Conservation (phyloP, 305 asterid species). For the Stenogyne calaminthoides region DNA sequence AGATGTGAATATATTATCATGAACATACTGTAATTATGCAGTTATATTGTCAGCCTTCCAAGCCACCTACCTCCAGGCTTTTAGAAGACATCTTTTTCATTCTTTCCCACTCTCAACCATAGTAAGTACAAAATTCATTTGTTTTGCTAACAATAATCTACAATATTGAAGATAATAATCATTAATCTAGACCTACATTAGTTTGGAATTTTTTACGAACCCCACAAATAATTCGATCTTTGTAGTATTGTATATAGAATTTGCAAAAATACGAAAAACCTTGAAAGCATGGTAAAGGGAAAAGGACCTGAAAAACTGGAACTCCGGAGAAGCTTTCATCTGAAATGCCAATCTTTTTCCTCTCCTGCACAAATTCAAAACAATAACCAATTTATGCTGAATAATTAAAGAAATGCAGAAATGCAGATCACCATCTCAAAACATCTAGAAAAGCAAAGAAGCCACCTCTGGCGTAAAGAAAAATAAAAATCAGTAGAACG, state of each 20-base stretch:
- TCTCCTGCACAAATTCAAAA: constrained; percentile 49
- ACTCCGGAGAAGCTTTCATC: constrained; percentile 76
- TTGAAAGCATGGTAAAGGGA: background rate
- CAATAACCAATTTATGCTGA: constrained; percentile 5
- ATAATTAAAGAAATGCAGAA: background rate
- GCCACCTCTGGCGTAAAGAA: background rate
- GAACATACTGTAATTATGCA: background rate
- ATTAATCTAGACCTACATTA: background rate
- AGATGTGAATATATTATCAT: background rate
- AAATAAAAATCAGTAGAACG: constrained; percentile 1
- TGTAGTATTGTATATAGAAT: background rate
- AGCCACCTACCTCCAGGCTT: background rate
- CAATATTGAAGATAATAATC: background rate
- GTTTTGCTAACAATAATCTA: background rate
- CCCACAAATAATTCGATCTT: background rate
- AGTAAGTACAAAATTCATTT: background rate
- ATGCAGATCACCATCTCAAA: too few relatives aligned
- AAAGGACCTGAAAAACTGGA: constrained; percentile 86
- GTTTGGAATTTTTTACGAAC: background rate
- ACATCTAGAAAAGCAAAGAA: background rate
- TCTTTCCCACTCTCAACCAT: background rate
- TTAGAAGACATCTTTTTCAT: background rate
- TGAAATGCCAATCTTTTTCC: constrained; percentile 48
- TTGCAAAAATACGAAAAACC: constrained; percentile 16
- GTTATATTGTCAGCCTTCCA: background rate